These are phyloP conservation scores for Allantophomopsis lycopodina DNA, from an alignment of 2,329 filamentous ascomycete species.

Conservation along the genomic window DNA sequence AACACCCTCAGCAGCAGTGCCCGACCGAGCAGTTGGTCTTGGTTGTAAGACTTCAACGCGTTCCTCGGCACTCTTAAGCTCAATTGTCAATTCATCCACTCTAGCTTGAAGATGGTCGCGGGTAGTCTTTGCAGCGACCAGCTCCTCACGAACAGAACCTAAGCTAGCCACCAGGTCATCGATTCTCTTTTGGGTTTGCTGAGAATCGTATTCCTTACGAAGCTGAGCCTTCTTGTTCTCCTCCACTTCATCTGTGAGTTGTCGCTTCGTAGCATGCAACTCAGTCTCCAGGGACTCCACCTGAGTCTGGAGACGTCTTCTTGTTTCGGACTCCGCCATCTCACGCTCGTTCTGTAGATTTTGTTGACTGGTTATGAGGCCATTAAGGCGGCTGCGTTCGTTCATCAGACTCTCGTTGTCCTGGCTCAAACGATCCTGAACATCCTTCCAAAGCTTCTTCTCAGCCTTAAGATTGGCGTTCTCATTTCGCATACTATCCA, in stretches of 20 bases:
- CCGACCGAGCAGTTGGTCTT: slow-evolving; percentile 52
- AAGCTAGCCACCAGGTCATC: slow-evolving; percentile 79
- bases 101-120: slow-evolving; percentile 80
- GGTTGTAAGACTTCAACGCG: slow-evolving; percentile 70
- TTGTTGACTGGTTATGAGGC: slow-evolving; percentile 71
- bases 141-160: slow-evolving; percentile 70
- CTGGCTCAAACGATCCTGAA: slow-evolving; percentile 75
- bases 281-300: slow-evolving; percentile 72
- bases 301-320: slow-evolving; percentile 65
- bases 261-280: slow-evolving; percentile 64
- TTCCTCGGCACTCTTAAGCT: slow-evolving; percentile 82
- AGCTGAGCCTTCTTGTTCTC: slow-evolving; percentile 72
- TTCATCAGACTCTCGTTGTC: slow-evolving; percentile 78
- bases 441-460: slow-evolving; percentile 87
- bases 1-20: slow-evolving; percentile 24
- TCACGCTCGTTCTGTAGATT: slow-evolving; percentile 87
- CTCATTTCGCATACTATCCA: slow-evolving; percentile 82
- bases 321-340: slow-evolving; percentile 65
- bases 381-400: slow-evolving; percentile 74
- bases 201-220: slow-evolving; percentile 80
- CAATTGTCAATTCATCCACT: slow-evolving; percentile 78
- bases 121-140: slow-evolving; percentile 73
- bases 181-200: slow-evolving; percentile 80
- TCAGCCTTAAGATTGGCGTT: slow-evolving; percentile 88
- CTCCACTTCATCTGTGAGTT: slow-evolving; percentile 69